Percentiles rank a stretch among this genome's conserved stretches.
These are phyloP conservation scores for Erodium moschatum DNA, from an alignment of 441 rosid species.

Conservation along the genomic window DNA sequence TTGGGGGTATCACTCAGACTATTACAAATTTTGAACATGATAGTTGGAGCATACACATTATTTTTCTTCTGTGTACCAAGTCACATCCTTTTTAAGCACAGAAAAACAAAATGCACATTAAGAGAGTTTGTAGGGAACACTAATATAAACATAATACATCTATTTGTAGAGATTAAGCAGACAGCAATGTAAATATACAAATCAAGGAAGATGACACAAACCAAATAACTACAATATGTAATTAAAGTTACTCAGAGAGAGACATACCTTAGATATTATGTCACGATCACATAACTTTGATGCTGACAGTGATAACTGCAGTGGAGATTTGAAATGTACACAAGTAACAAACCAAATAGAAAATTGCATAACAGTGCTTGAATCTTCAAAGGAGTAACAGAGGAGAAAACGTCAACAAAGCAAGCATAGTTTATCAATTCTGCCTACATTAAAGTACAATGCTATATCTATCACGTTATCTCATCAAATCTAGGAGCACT, in stretches of 20 bases:
- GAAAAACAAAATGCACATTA: too few species aligned
- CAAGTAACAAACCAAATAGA: neutral
- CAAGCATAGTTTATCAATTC: neutral
- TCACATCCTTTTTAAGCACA: too few species aligned
- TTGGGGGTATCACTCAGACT: neutral
- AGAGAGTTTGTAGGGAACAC: too few species aligned
- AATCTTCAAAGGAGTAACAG: neutral
- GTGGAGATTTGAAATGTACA: slow-evolving; percentile 13
- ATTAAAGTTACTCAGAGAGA: neutral
- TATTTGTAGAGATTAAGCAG: neutral
- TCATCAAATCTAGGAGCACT: neutral
- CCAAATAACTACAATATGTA: neutral
- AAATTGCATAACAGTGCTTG: neutral
- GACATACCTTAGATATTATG: slow-evolving; percentile 55
- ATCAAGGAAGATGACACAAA: neutral
- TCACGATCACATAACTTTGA: slow-evolving; percentile 63
- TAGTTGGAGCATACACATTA: too few species aligned
- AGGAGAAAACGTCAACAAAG: neutral
- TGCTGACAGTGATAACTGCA: slow-evolving; percentile 65
- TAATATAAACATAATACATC: neutral
- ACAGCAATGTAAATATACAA: neutral
- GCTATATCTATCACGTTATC: neutral
- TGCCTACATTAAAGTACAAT: neutral
- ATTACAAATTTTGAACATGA: too few species aligned
- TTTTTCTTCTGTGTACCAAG: too few species aligned